These are phyloP conservation scores for Blastomyces silverae DNA, from an alignment of 2,329 filamentous ascomycete genomes.

Conservation along the genomic window DNA sequence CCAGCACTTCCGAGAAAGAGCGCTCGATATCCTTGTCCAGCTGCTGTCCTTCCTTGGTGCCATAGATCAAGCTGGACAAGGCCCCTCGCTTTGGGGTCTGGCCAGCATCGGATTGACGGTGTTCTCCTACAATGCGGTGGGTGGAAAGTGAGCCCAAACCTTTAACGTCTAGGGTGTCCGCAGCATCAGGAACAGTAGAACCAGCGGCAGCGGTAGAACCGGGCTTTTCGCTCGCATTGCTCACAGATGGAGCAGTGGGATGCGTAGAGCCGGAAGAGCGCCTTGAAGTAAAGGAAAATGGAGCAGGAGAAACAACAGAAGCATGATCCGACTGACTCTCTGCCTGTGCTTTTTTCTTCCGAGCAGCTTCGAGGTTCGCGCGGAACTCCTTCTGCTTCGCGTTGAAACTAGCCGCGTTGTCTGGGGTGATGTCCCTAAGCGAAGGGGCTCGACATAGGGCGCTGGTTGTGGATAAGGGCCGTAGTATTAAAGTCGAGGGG, in stretches of 20 bases:
- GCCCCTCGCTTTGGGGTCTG: constrained; percentile 61
- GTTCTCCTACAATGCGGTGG: constrained; percentile 48
- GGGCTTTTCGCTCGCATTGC: constrained; percentile 38
- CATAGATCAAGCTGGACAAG: constrained; percentile 86
- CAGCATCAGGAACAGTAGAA: constrained; percentile 35
- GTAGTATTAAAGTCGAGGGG: constrained; percentile 28
- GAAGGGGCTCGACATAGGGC: constrained; percentile 56
- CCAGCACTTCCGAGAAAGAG: constrained; percentile 90
- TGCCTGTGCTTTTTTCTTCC: constrained; percentile 70
- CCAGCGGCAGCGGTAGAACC: constrained; percentile 34
- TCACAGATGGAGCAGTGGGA: constrained; percentile 42
- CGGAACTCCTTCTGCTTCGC: constrained; percentile 80
- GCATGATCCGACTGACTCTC: constrained; percentile 65
- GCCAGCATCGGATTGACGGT: constrained; percentile 40
- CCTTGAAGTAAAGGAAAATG: constrained; percentile 35
- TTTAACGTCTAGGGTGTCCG: constrained; percentile 37
- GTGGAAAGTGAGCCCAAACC: constrained; percentile 56
- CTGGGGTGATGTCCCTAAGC: constrained; percentile 73
- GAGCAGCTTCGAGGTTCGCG: constrained; percentile 66
- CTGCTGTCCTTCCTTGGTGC: constrained; percentile 89
- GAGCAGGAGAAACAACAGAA: constrained; percentile 41
- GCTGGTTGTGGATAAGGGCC: constrained; percentile 54
- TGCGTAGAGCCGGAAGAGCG: constrained; percentile 24
- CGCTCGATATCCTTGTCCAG: constrained; percentile 93
- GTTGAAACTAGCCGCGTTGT: constrained; percentile 69